Conservation (phyloP, 1,284 basidiomycete species). For the Anthracocystis panici-leucophaei region DNA sequence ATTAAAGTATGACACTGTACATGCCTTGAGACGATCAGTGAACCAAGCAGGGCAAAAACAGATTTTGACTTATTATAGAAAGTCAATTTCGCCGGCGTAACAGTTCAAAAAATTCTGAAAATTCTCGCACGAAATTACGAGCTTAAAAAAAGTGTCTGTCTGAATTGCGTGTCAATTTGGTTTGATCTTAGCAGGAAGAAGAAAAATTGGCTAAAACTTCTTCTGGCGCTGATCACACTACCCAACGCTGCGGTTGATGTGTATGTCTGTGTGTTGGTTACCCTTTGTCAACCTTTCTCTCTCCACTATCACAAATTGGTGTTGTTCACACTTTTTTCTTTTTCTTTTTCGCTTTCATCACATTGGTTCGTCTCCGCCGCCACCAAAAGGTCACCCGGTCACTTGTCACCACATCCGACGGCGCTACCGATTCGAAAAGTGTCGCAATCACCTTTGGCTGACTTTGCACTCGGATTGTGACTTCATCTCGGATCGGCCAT, state of each 20-base stretch:
- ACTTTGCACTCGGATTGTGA: no score
- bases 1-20: no score
- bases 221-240: conserved; percentile 27
- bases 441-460: not conserved
- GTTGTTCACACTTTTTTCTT: not conserved
- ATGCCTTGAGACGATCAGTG: not conserved
- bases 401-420: not conserved
- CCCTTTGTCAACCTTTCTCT: not conserved
- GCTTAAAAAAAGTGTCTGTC: not conserved
- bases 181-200: conserved; percentile 1
- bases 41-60: not conserved
- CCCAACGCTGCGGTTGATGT: not conserved
- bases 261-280: conserved; percentile 7
- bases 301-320: not conserved
- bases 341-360: not conserved
- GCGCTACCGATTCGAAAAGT: not conserved
- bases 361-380: not conserved
- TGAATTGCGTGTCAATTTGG: not conserved
- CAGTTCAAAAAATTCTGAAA: not conserved
- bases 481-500: no score
- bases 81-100: not conserved
- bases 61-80: no score
- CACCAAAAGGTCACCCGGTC: not conserved
- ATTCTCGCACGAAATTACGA: conserved; percentile 18
- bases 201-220: conserved; percentile 19